Evolutionary conservation across 1,284 basidiomycete genomes (phyloP).

Genomic region (Trametes pubescens): DNA sequence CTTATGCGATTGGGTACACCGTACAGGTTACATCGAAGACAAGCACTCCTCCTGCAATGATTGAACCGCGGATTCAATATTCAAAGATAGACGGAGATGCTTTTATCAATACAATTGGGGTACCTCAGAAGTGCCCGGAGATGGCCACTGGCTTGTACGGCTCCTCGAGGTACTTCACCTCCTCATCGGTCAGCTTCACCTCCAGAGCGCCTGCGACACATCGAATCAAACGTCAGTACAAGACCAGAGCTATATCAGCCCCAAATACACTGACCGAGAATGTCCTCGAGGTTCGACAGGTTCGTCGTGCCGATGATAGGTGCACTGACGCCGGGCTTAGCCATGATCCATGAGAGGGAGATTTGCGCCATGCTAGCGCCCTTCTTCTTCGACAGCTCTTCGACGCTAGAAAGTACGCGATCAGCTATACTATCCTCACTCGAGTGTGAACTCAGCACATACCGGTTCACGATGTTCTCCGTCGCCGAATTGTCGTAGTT

Average conservation of each 20-base stretch:
- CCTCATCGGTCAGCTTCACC: slow-evolving; percentile 52
- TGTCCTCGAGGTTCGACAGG: slow-evolving; percentile 44
- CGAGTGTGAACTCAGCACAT: not conserved
- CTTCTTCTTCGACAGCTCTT: slow-evolving; percentile 47
- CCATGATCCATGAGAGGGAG: slow-evolving; percentile 46
- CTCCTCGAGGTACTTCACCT: slow-evolving; percentile 53
- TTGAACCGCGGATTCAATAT: too few relatives aligned
- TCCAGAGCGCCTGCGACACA: slow-evolving; percentile 38
- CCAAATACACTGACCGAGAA: slow-evolving; percentile 36
- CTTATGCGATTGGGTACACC: not conserved
- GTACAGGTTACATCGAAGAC: not conserved
- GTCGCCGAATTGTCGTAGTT: not conserved
- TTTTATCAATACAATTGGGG: not conserved
- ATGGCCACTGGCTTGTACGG: slow-evolving; percentile 42
- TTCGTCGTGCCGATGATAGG: slow-evolving; percentile 52
- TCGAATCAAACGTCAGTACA: not conserved
- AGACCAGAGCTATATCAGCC: not conserved
- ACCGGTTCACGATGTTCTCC: slow-evolving; percentile 14
- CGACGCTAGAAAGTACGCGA: slow-evolving; percentile 39
- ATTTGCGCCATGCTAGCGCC: slow-evolving; percentile 50
- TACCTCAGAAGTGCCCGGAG: slow-evolving; percentile 5
- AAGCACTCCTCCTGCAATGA: not conserved
- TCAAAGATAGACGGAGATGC: too few relatives aligned
- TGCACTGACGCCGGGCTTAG: slow-evolving; percentile 44
- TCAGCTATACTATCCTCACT: not conserved